Base-by-base conservation (phyloP, 1,284 basidiomycete genomes). In the Psilocybe mexicana region DNA sequence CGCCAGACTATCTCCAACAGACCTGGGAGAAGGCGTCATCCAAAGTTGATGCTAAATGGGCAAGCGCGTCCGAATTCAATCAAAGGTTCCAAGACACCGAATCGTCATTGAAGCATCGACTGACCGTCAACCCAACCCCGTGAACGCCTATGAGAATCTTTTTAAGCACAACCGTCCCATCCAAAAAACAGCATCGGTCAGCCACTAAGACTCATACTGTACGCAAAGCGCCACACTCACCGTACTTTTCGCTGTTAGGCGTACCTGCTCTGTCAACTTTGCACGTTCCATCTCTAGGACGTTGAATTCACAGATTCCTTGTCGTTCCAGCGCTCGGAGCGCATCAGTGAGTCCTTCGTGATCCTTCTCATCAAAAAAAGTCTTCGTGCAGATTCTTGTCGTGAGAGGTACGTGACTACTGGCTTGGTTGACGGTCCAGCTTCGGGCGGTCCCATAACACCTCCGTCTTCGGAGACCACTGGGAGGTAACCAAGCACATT, bases 1-100 rank as follows among this genome's bases (percentile, higher is more conserved):
- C 74, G 74, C 30, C 63, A 59, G 11, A 74, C 65, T 12, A 78
- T 76, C 55, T 78, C 76, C 33, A 78, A 69, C 1, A 74, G 74
- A 76, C 25, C 63, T 66, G 14, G 66, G 54, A 3, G 74, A 70
- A 23, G 70, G 70, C 24, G 73, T 72, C 76, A 76, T 77, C 72
- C 62, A 61, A 26, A 78, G 61, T 59, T 76, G 71, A 64, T 78
- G 74, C 75, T 77, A 40, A 46, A 54, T 42, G 45, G 35, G 18
- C 18, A 18, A 52, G 30, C 26, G 42, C 44, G 10, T 40, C 36
- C 30, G 47, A 48, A 43, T 50, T 42, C 18, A 59, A 44, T 44
- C 54, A 26, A 54, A 24, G 40, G 33, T 18, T 12, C 38, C 49
- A 43, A 55, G 51, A 10, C 50, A 53, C 12, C 46, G 38, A 42